Conservation (phyloP, 345 rosid species). For the Eucalyptus sideroxylon region DNA sequence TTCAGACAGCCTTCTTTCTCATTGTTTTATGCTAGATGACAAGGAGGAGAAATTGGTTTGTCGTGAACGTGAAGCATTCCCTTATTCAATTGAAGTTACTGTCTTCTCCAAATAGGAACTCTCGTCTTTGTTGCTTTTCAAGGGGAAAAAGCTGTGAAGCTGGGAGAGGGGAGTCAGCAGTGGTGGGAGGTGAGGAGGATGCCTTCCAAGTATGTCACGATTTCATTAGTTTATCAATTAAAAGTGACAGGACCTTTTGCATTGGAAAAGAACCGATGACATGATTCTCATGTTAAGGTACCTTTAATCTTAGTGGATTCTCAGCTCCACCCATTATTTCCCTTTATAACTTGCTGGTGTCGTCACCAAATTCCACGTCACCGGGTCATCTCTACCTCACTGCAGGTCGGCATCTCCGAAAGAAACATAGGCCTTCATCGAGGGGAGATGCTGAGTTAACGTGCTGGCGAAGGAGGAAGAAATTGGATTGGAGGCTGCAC, state of each 20-base stretch:
- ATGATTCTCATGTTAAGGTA: not conserved
- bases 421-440: not conserved
- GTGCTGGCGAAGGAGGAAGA: not conserved
- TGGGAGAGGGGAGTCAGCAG: not conserved
- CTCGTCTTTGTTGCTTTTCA: not conserved
- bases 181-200: not conserved
- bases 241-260: not conserved
- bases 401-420: not conserved
- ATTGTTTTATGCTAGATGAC: not conserved
- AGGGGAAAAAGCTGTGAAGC: not conserved
- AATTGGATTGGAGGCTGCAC: not conserved
- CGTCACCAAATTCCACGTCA: not conserved
- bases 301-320: not conserved
- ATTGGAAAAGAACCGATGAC: not conserved
- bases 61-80: not conserved
- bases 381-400: not conserved
- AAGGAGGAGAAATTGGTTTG: not conserved
- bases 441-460: not conserved
- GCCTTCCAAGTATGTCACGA: not conserved
- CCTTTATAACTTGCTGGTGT: not conserved
- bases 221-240: not conserved
- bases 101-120: not conserved
- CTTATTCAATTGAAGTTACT: not conserved
- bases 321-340: not conserved
- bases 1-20: not conserved